A percentile compares a stretch with the other conserved stretches of the same genome.
Conservation (phyloP, 2,329 filamentous ascomycete genomes). For the Claviceps pusilla region DNA sequence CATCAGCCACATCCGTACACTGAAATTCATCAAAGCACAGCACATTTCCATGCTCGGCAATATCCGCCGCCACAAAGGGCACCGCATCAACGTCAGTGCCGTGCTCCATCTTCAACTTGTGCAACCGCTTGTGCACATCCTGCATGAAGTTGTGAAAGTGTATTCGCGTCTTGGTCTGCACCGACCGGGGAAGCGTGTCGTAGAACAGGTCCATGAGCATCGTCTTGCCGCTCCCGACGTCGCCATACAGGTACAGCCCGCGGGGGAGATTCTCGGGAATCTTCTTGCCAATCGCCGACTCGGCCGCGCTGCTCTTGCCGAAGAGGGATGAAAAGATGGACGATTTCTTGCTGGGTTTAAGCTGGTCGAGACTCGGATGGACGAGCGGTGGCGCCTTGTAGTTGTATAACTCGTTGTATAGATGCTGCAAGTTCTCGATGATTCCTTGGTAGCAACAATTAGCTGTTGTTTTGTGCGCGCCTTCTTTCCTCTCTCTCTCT, state of each 20-base stretch:
- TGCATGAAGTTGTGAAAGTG: conserved; percentile 99
- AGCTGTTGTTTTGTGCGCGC: neutral
- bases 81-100: conserved; percentile 82
- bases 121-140: conserved; percentile 79
- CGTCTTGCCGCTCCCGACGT: conserved; percentile 94
- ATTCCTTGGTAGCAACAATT: conserved; percentile 41
- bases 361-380: conserved; percentile 61
- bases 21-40: conserved; percentile 98
- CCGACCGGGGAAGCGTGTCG: conserved; percentile 70
- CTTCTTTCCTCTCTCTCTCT: neutral
- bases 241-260: conserved; percentile 87
- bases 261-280: conserved; percentile 67
- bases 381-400: conserved; percentile 63
- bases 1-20: conserved; percentile 94
- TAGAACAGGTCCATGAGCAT: conserved; percentile 99
- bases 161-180: conserved; percentile 74
- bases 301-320: conserved; percentile 27
- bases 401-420: conserved; percentile 64
- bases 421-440: conserved; percentile 74
- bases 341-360: conserved; percentile 38
- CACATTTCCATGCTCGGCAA: conserved; percentile 70
- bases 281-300: conserved; percentile 23
- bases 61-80: conserved; percentile 86
- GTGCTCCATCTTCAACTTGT: conserved; percentile 76
- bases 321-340: conserved; percentile 49